Conservation (phyloP, 371 early-diverging fungal genomes). For the Blastocladiella emersonii region DNA sequence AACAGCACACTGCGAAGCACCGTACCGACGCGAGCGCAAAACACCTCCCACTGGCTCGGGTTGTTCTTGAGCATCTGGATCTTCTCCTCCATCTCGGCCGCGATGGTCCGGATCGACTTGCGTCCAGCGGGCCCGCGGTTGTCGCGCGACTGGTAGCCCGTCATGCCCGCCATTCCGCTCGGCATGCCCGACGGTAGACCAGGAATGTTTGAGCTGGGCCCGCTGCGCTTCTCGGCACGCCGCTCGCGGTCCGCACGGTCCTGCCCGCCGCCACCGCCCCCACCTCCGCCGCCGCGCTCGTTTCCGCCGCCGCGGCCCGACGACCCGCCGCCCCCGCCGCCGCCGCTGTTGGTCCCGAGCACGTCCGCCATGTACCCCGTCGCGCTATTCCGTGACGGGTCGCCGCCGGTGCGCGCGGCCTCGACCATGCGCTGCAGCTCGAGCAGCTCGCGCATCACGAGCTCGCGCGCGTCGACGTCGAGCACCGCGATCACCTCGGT, state of each 20-base stretch:
- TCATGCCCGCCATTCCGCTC: neutral
- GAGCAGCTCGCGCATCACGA: neutral
- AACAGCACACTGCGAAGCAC: neutral
- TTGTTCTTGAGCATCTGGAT: neutral
- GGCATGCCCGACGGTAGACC: too few relatives aligned
- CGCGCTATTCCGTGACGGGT: too few relatives aligned
- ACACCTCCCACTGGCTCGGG: conserved; percentile 5
- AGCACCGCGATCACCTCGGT: neutral
- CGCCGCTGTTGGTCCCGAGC: too few relatives aligned
- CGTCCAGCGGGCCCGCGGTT: neutral
- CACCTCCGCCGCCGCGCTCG: neutral
- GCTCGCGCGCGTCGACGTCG: neutral
- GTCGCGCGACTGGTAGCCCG: neutral
- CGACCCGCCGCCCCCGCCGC: too few relatives aligned
- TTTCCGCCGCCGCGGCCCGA: neutral
- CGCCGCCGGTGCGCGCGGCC: neutral
- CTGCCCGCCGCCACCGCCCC: too few relatives aligned
- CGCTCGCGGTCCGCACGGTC: neutral
- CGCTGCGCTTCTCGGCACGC: neutral
- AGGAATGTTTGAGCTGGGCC: too few relatives aligned
- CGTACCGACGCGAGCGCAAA: conserved; percentile 1
- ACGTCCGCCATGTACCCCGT: too few relatives aligned
- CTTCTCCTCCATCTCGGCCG: neutral
- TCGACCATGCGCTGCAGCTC: neutral
- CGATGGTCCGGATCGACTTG: conserved; percentile 1